phyloP scores from a whole-genome alignment of 2,329 filamentous ascomycete genomes.

The Aspergillus oerlinghausenensis region DNA sequence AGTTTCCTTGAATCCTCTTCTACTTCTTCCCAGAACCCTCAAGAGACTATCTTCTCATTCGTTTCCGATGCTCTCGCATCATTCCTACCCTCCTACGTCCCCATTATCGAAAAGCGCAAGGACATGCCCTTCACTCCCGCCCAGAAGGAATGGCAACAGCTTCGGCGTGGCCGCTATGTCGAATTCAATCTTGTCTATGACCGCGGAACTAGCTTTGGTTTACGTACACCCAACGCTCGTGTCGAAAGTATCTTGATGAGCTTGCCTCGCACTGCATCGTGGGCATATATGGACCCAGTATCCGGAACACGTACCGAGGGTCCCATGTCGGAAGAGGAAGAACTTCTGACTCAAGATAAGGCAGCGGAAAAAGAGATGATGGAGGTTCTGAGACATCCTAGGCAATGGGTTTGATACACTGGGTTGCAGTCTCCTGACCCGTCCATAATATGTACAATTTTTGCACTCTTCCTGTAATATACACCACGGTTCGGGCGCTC shows the following conservation, averaged over 20 bases:
- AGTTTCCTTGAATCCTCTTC: conserved; percentile 36
- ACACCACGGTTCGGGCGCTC: background rate
- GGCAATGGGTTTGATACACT: conserved; percentile 53
- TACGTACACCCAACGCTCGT: conserved; percentile 85
- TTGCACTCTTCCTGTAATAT: background rate
- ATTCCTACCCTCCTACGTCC: conserved; percentile 86
- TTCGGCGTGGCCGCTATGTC: conserved; percentile 89
- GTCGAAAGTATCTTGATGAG: conserved; percentile 98
- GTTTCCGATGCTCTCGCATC: conserved; percentile 77
- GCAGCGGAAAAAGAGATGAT: conserved; percentile 69
- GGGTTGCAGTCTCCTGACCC: background rate
- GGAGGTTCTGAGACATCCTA: conserved; percentile 61
- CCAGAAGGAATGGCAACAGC: conserved; percentile 95
- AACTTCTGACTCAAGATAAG: conserved; percentile 30
- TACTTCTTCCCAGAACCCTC: conserved; percentile 65
- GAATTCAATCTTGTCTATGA: conserved; percentile 99
- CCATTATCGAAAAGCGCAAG: conserved; percentile 82
- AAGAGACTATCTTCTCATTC: conserved; percentile 86
- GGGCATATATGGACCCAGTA: conserved; percentile 84
- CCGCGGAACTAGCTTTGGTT: conserved; percentile 85
- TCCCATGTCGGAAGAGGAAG: conserved; percentile 46
- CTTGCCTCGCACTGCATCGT: conserved; percentile 83
- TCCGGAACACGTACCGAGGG: conserved; percentile 41
- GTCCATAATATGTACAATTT: background rate
- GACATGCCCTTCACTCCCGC: conserved; percentile 82